Evolutionary conservation across 805 yeast genomes (phyloP), one percentile per base, ranked within the genome.

Genomic region (Pichia paraexigua): DNA sequence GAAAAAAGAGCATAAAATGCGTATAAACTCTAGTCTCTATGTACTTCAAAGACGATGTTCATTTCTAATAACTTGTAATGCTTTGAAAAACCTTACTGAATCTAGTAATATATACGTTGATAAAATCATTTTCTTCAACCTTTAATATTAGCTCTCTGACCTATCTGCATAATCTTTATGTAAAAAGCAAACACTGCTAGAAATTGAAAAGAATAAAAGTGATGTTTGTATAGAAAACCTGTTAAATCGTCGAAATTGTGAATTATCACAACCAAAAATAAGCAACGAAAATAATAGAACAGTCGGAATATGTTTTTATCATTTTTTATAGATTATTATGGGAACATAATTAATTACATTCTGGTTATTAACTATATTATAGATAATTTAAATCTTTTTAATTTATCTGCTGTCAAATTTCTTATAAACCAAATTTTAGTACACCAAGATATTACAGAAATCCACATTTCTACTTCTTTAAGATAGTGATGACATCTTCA

Each of bases 401-500:
- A 3, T 15, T 17, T 35, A n/a, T 15, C n/a, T 17, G 6, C 6
- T 35, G 39, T 35, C 39, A 35, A 35, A 35, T 5, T 35, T n/a
- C 6, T 35, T 35, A 35, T n/a, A 35, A 35, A 35, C 4, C 10
- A 10, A 35, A 24, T 24, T n/a, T 5, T n/a, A 17, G n/a, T 35
- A 35, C 39, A 35, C 39, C 18, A 45, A 32, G 46, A 41, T 27
- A 20, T 37, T 22, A 46, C 41, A 54, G 55, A 50, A 58, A 58
- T 45, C 60, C 60, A 56, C 60, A 56, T 54, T 58, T 54, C 53
- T 56, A 64, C 53, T 87, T 85, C 73, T 91, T 91, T 71, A 91
- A 77, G 60, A 91, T 88, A 20, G 99, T 92, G 48, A 94, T 95
- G 32, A 94, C 99, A 70, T 94, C 99, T 71, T 94, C 99, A 70